Base-by-base conservation (phyloP, 352 stramenopile species). In the Phytopythium mirpurense region DNA sequence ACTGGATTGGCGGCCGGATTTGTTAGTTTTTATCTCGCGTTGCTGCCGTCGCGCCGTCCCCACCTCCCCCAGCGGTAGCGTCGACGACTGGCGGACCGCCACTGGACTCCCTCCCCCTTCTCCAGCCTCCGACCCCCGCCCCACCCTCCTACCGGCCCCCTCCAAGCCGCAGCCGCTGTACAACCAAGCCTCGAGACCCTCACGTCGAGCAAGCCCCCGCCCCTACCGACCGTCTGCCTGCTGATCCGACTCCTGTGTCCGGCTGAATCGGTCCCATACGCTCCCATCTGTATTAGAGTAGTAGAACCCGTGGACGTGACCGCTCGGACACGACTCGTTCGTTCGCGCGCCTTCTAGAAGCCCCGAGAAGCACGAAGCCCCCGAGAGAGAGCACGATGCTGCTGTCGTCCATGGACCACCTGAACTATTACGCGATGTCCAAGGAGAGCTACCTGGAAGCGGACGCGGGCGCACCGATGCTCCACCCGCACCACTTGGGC, bases 351-450 rank as follows among this genome's bases (percentile, higher is more conserved):
- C 19, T 41, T 41, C 35, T 16, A 46, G 40, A 31, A 29, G 8
- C 19, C n/a, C n/a, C n/a, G n/a, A n/a, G n/a, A n/a, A n/a, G n/a
- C n/a, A n/a, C n/a, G n/a, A 44, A 27, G 16, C n/a, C n/a, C 7
- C 0, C 1, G 16, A 41, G 24, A 5, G 29, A 32, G 29, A 21
- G 8, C 58, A 70, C 38, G 15, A 91, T 91, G 80, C 59, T 91
- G 55, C 71, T 91, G 34, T 88, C 80, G 56, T 86, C 78, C 31
- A 88, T 91, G 75, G 78, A 91, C 60, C 80, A 89, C 51, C 66
- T 91, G 50, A 85, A 83, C 67, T 91, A 89, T 62, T 91, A 91
- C 65, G 70, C 75, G 57, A 86, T 88, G 70, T 64, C 67, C 36
- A 91, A 89, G 67, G 75, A 88, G 35, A 75, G 63, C 52, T 89